A percentile compares a stretch with the other conserved stretches of the same genome.
Conservation (phyloP, 2,329 filamentous ascomycete genomes). For the Didymella pinodella region DNA sequence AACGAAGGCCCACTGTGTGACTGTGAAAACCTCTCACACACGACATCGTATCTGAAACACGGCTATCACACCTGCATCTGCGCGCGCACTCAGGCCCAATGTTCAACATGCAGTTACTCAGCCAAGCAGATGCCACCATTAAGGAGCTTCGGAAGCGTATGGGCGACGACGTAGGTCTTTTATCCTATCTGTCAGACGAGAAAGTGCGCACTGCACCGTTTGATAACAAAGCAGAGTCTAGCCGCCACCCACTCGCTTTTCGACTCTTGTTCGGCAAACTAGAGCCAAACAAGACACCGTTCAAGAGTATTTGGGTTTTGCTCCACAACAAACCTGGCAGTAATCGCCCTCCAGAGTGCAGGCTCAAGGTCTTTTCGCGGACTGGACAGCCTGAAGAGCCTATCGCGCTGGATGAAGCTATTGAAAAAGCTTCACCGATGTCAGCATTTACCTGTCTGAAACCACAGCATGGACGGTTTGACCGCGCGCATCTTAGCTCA, state of each 20-base stretch:
- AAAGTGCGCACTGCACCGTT: neutral
- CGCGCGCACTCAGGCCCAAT: neutral
- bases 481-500: neutral
- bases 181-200: neutral
- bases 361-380: neutral
- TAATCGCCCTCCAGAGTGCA: neutral
- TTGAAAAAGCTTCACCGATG: neutral
- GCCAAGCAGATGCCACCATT: neutral
- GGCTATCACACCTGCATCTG: neutral
- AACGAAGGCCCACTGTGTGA: no score
- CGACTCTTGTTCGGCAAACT: neutral
- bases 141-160: neutral
- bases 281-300: neutral
- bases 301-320: neutral
- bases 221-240: neutral
- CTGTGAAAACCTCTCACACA: neutral
- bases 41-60: neutral
- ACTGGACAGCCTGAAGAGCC: neutral
- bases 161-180: neutral
- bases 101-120: neutral
- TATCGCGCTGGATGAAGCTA: conserved; percentile 1
- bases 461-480: neutral
- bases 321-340: conserved; percentile 1
- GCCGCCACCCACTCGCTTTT: neutral
- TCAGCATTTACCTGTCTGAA: conserved; percentile 1